Evolutionary conservation across 495 filamentous ascomycete genomes (phyloP).

Genomic region (Aspergillus ostianus): DNA sequence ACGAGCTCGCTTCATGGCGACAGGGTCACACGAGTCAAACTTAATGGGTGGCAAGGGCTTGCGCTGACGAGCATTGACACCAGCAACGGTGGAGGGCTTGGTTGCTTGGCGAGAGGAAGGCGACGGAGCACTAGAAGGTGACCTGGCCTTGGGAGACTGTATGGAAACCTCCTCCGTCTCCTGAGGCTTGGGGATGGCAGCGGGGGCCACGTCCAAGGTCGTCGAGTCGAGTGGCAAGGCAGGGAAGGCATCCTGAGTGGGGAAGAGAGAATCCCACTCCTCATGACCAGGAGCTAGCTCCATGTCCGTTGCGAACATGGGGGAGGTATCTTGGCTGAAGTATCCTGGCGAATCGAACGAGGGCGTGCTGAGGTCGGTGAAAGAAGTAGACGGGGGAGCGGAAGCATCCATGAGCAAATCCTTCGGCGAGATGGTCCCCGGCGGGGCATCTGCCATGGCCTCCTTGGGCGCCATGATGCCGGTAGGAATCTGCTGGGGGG

Average conservation of each 20-base stretch:
- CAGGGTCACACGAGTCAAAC: constrained; percentile 57
- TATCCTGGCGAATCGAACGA: constrained; percentile 70
- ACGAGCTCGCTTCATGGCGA: constrained; percentile 87
- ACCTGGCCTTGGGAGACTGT: constrained; percentile 34
- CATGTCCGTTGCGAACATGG: constrained; percentile 47
- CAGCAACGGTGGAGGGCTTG: constrained; percentile 67
- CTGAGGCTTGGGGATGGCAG: constrained; percentile 30
- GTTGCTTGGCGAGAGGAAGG: constrained; percentile 41
- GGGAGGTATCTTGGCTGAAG: constrained; percentile 71
- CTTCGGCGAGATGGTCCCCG: constrained; percentile 79
- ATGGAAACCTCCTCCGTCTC: constrained; percentile 33
- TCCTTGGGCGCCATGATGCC: constrained; percentile 31
- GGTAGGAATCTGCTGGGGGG: constrained; percentile 23
- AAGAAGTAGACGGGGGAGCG: constrained; percentile 76
- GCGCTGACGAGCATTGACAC: constrained; percentile 67
- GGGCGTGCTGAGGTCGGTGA: constrained; percentile 84
- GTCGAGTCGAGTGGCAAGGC: constrained; percentile 39
- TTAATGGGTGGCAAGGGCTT: constrained; percentile 78
- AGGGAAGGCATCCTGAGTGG: constrained; percentile 40
- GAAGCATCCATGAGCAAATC: constrained; percentile 77
- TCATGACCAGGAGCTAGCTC: constrained; percentile 32
- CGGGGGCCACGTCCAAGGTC: constrained; percentile 30
- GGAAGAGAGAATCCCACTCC: constrained; percentile 63
- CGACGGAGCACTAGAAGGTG: constrained; percentile 30
- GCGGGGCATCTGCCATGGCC: constrained; percentile 27